phyloP scores from a whole-genome alignment of 345 rosid genomes.

The Litchi chinensis region DNA sequence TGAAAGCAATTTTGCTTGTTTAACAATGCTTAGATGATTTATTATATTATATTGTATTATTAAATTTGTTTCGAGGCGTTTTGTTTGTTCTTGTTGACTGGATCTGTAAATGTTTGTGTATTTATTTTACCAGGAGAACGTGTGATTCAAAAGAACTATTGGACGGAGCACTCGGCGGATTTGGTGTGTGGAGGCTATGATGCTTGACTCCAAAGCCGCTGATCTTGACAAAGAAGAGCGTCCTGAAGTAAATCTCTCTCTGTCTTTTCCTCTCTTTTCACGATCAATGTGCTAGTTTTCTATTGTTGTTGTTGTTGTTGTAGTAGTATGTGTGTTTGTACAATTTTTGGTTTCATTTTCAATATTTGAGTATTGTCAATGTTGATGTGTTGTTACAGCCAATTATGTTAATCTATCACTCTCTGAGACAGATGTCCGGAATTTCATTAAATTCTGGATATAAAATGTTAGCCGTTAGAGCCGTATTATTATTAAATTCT shows the following conservation, averaged over 20 bases:
- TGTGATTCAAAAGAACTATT: conserved; percentile 73
- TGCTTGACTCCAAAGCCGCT: conserved; percentile 90
- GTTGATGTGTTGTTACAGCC: background rate
- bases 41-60: background rate
- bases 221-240: conserved; percentile 98
- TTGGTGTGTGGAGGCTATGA: conserved; percentile 88
- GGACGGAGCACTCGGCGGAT: conserved; percentile 78
- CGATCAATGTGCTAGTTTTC: no score
- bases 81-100: background rate
- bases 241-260: conserved; percentile 59
- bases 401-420: background rate
- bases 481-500: background rate
- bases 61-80: no score
- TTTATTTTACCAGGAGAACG: conserved; percentile 52
- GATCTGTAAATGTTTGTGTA: conserved; percentile 7
- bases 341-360: background rate
- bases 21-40: background rate
- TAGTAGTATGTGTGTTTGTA: background rate
- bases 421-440: background rate
- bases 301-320: no score
- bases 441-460: background rate
- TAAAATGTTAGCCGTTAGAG: no score
- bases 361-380: background rate
- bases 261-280: no score
- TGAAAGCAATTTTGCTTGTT: background rate